These are phyloP conservation scores for Pleurotus platypus DNA, from an alignment of 768 basidiomycete genomes.

Conservation along the genomic window DNA sequence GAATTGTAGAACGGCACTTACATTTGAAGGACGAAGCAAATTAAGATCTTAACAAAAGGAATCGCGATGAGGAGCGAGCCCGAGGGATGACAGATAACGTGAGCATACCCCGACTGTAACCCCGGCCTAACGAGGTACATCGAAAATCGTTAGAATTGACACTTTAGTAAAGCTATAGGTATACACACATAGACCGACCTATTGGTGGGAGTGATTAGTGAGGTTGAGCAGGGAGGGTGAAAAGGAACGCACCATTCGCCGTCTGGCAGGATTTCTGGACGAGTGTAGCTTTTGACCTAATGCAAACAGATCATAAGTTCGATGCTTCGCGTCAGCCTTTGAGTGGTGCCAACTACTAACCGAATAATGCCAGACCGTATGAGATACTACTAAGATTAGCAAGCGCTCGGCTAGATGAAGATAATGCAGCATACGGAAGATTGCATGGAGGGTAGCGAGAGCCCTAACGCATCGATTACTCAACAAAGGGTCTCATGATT, in stretches of 20 bases:
- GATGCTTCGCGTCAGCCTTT: too few relatives aligned
- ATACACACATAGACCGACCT: conserved; percentile 1
- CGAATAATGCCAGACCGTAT: conserved; percentile 2
- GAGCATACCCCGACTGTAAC: not conserved
- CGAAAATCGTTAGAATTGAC: too few relatives aligned
- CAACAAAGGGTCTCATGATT: too few relatives aligned
- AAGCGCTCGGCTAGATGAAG: too few relatives aligned
- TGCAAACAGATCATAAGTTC: not conserved
- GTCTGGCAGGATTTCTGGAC: not conserved
- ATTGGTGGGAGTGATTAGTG: not conserved
- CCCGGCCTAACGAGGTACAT: not conserved
- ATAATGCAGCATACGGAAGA: not conserved
- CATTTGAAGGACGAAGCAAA: not conserved
- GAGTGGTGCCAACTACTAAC: not conserved
- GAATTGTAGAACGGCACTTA: not conserved
- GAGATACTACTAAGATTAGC: not conserved
- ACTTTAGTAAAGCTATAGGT: not conserved
- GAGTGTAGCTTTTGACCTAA: not conserved
- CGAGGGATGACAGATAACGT: not conserved
- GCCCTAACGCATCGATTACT: not conserved
- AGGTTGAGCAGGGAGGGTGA: not conserved
- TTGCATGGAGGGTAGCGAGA: conserved; percentile 1
- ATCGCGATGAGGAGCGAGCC: not conserved
- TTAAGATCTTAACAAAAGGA: not conserved
- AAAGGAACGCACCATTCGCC: not conserved